Evolutionary conservation across 345 rosid genomes (phyloP), one percentile per base, ranked within the genome.

Genomic region (Arabis hirsuta): DNA sequence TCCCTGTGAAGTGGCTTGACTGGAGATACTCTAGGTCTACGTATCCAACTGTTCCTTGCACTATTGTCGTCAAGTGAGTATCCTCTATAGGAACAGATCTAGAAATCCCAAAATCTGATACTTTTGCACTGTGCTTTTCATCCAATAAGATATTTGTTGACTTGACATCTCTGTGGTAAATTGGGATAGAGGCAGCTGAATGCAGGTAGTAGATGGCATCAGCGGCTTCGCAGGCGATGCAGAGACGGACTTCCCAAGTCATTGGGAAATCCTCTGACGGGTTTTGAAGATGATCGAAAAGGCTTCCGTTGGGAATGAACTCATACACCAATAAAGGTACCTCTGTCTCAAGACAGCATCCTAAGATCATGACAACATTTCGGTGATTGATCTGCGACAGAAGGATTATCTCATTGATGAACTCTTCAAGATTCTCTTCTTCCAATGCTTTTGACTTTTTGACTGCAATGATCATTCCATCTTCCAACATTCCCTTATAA

Each of bases 61-160:
- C 79, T 0, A 76, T 24, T 14, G 86, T 84, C 1, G 82, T 71
- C 63, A 85, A 51, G 67, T 80, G 81, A 41, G 78, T 72, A 6
- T 79, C 71, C 26, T 85, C 82, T 29, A 79, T 10, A 0, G 80
- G 82, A 58, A 85, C 76, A 7, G 79, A 56, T 41, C 82, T 79
- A 0, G 86, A 85, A 3, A 81, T 79, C 3, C 88, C 86, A 59
- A 85, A 85, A 67, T 85, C 88, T 4, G 88, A 72, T 4, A 83
- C 83, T 71, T 83, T 83, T 1, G 82, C 82, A 0, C 58, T 59
- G 42, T 48, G 67, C 7, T 12, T 71, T 16, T 67, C 75, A 7
- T 83, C 80, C 5, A 84, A 45, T 19, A 82, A 74, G 27, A 85
- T 81, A 59, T 82, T 85, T 1, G 79, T 59, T 0, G 82, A 65